These are phyloP conservation scores for Pleurotus tuber-regium DNA, from an alignment of 768 basidiomycete genomes.

Conservation along the genomic window DNA sequence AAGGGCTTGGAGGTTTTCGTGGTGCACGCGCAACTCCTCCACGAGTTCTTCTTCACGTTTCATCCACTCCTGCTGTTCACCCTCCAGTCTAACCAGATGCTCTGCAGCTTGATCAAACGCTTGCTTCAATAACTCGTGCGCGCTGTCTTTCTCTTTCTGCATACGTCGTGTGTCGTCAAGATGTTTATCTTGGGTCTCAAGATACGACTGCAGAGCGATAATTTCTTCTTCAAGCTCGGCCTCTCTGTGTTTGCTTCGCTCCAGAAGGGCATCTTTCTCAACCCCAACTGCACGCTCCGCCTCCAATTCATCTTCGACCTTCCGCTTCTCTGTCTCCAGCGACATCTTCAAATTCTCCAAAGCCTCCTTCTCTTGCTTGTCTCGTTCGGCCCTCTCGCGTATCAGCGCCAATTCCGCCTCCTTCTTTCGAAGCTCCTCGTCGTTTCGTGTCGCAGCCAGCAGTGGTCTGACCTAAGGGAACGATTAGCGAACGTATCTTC, in stretches of 20 bases:
- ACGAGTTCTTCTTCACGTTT: constrained; percentile 61
- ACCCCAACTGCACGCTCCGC: constrained; percentile 76
- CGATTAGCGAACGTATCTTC: constrained; percentile 12
- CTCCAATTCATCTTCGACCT: constrained; percentile 77
- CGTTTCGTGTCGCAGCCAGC: constrained; percentile 87
- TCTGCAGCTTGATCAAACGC: constrained; percentile 86
- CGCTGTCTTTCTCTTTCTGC: constrained; percentile 80
- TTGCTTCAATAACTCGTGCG: constrained; percentile 63
- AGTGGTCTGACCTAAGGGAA: constrained; percentile 78
- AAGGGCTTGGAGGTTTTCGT: constrained; percentile 57
- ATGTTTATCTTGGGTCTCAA: constrained; percentile 83
- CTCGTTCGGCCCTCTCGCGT: constrained; percentile 84
- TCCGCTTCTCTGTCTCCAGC: constrained; percentile 80
- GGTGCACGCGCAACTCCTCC: constrained; percentile 54
- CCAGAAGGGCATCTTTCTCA: constrained; percentile 82
- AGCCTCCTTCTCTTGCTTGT: constrained; percentile 76
- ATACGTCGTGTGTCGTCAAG: constrained; percentile 75
- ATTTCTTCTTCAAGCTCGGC: constrained; percentile 85
- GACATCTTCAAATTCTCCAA: constrained; percentile 80
- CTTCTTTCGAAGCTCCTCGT: constrained; percentile 88
- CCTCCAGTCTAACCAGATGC: constrained; percentile 80
- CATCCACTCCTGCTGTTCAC: constrained; percentile 68
- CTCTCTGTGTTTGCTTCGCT: constrained; percentile 84
- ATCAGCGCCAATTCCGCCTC: constrained; percentile 78
- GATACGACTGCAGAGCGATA: constrained; percentile 71